phyloP scores from a whole-genome alignment of 1,284 basidiomycete species.

The Salmacisia buchloeana region DNA sequence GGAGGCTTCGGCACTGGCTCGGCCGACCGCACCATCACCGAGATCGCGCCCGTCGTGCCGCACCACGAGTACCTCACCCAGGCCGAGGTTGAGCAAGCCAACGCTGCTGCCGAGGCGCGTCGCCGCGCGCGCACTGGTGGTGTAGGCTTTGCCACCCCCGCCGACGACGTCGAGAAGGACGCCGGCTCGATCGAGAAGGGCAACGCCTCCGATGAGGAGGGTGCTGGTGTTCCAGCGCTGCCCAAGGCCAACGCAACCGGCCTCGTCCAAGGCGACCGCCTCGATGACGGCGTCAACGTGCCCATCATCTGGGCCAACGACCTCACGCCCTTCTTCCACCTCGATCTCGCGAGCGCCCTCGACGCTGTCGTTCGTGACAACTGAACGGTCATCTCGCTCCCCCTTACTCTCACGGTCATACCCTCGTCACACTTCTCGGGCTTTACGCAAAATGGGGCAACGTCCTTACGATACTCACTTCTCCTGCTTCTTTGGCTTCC shows the following conservation, averaged over 20 bases:
- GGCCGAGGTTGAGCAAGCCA: neutral
- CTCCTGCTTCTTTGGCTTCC: no score
- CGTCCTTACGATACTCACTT: no score
- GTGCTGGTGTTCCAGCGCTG: neutral
- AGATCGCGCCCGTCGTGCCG: conserved; percentile 58
- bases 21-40: conserved; percentile 15
- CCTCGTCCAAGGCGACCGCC: neutral
- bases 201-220: neutral
- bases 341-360: conserved; percentile 71
- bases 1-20: conserved; percentile 35
- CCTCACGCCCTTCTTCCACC: conserved; percentile 76
- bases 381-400: neutral
- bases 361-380: conserved; percentile 56
- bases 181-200: conserved; percentile 11
- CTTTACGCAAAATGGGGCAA: no score
- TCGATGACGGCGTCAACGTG: conserved; percentile 20
- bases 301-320: conserved; percentile 51
- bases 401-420: neutral
- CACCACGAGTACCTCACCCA: conserved; percentile 6
- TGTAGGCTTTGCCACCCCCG: neutral
- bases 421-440: neutral
- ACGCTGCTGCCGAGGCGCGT: neutral
- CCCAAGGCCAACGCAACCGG: neutral
- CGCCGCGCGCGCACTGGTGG: neutral
- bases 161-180: conserved; percentile 20